Conservation (phyloP, 2,329 filamentous ascomycete species). For the Chrysosphaeria jannelii region DNA sequence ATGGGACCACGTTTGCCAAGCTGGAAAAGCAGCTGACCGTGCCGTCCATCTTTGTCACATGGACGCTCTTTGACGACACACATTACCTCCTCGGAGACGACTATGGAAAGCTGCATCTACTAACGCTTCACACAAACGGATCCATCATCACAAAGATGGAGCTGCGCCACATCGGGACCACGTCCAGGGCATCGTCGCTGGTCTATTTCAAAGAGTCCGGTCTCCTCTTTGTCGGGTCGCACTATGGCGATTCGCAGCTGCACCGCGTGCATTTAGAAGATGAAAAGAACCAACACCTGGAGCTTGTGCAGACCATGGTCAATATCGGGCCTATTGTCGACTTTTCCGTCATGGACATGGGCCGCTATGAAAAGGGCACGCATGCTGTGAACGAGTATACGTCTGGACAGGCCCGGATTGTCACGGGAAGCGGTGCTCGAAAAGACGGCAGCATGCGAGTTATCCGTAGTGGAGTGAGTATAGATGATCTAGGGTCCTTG, state of each 20-base stretch:
- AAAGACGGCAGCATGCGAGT: constrained; percentile 69
- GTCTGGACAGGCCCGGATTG: constrained; percentile 75
- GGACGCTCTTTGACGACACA: constrained; percentile 56
- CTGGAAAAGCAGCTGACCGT: constrained; percentile 36
- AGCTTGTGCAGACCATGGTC: constrained; percentile 37
- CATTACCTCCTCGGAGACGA: constrained; percentile 79
- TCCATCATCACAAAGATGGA: constrained; percentile 43
- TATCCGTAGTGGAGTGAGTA: constrained; percentile 73
- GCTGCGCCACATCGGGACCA: constrained; percentile 30
- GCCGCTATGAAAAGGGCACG: constrained; percentile 47
- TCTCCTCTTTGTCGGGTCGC: constrained; percentile 63
- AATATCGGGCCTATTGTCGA: constrained; percentile 82
- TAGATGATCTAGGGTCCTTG: constrained; percentile 62
- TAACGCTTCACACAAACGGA: constrained; percentile 41
- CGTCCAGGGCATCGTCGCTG: constrained; percentile 46
- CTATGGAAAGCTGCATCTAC: constrained; percentile 58
- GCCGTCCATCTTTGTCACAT: constrained; percentile 68
- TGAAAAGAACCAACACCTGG: background rate
- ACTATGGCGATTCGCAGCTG: constrained; percentile 76
- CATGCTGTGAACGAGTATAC: constrained; percentile 66
- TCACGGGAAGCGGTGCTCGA: constrained; percentile 75
- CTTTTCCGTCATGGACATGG: constrained; percentile 90
- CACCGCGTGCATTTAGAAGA: constrained; percentile 28
- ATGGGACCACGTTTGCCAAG: constrained; percentile 39
- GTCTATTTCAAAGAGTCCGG: constrained; percentile 47